These are phyloP conservation scores for Colletotrichum sp. DNA, from an alignment of 2,329 filamentous ascomycete species.

Conservation along the genomic window DNA sequence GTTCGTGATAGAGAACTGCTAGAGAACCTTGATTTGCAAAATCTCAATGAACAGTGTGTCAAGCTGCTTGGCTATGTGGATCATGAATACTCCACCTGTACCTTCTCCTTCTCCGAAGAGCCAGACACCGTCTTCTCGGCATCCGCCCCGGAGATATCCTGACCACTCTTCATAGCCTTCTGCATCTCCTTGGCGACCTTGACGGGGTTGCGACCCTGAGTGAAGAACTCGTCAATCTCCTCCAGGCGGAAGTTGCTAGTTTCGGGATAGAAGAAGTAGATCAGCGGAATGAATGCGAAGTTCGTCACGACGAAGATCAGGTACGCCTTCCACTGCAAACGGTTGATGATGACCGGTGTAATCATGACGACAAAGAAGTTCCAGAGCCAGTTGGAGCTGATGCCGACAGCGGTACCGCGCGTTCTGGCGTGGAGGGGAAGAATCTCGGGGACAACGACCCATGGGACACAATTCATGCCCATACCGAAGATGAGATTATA, in stretches of 20 bases:
- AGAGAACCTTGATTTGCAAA: accelerated
- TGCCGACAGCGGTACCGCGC: conserved; percentile 35
- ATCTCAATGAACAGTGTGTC: accelerated
- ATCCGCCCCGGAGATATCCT: not conserved
- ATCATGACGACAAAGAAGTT: conserved; percentile 52
- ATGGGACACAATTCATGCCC: conserved; percentile 37
- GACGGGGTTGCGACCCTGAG: conserved; percentile 21
- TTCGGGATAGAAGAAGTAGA: conserved; percentile 57
- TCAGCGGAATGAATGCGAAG: conserved; percentile 44
- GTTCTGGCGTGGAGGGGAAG: conserved; percentile 35
- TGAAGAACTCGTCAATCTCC: conserved; percentile 56
- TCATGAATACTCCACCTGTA: not conserved
- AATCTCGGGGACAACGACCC: conserved; percentile 42
- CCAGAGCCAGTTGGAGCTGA: conserved; percentile 40
- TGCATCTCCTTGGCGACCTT: conserved; percentile 13
- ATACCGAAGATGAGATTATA: conserved; percentile 33
- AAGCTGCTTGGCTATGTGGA: not conserved
- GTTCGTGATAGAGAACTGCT: accelerated
- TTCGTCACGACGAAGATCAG: conserved; percentile 57
- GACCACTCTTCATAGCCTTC: not conserved
- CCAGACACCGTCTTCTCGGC: not conserved
- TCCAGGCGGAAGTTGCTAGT: conserved; percentile 54
- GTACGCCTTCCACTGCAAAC: conserved; percentile 55
- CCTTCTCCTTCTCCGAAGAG: not conserved
- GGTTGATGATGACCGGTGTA: conserved; percentile 52